Evolutionary conservation across 1,284 basidiomycete species (phyloP).

Genomic region (Gomphus sp.): DNA sequence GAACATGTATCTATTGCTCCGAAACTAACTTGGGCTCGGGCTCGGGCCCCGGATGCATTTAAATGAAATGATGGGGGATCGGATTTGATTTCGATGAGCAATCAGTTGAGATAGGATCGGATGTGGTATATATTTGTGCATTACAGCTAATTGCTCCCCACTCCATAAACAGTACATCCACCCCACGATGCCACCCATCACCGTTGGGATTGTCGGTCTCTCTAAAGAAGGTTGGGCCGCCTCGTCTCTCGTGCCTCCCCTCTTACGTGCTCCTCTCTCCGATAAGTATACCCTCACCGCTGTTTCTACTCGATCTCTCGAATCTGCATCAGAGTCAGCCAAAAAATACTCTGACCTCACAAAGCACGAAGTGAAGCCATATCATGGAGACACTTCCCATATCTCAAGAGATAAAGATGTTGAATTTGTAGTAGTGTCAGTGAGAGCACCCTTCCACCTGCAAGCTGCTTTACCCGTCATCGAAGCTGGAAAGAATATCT

Average conservation of each 20-base stretch:
- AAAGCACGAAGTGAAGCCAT: background rate
- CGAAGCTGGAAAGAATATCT: constrained; percentile 27
- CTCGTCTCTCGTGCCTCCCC: constrained; percentile 17
- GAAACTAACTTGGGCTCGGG: too few species aligned
- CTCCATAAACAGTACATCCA: background rate
- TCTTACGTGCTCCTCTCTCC: constrained; percentile 5
- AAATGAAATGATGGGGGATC: too few species aligned
- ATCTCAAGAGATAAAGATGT: background rate
- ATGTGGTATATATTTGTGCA: too few species aligned
- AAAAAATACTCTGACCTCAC: background rate
- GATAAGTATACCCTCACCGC: background rate
- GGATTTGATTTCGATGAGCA: too few species aligned
- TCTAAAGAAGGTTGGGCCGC: constrained; percentile 25
- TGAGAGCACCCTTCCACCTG: constrained; percentile 23
- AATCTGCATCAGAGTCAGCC: background rate
- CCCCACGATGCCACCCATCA: constrained; percentile 16
- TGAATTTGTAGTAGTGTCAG: constrained; percentile 24
- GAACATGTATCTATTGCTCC: too few species aligned
- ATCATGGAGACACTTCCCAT: background rate
- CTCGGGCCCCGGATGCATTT: too few species aligned
- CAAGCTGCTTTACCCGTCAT: constrained; percentile 22
- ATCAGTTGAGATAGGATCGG: too few species aligned
- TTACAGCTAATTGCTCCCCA: too few species aligned
- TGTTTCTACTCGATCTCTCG: background rate
- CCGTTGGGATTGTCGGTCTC: constrained; percentile 27